These are phyloP conservation scores for Alloteropsis angusta DNA, from an alignment of 202 grass and related monocot genomes.

Conservation along the genomic window DNA sequence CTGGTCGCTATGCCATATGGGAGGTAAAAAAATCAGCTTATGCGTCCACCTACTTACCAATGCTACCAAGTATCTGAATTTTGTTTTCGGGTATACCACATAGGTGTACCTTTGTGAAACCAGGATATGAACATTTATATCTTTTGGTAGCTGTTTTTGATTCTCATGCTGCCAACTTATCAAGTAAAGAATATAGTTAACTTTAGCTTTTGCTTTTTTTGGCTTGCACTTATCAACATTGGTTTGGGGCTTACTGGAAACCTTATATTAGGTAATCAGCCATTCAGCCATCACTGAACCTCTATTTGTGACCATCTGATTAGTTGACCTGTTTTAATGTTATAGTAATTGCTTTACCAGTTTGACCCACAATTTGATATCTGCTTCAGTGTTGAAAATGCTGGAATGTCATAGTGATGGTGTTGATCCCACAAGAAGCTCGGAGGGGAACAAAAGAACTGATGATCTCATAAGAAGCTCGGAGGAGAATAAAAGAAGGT, in stretches of 20 bases:
- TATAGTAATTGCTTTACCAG: not conserved
- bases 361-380: not conserved
- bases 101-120: too few species aligned
- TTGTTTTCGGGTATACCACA: too few species aligned
- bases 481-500: not conserved
- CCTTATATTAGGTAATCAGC: not conserved
- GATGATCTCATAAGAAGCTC: not conserved
- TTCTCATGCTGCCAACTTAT: too few species aligned
- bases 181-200: too few species aligned
- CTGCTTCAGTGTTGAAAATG: not conserved
- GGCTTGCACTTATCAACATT: not conserved
- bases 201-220: not conserved
- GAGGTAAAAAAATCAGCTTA: too few species aligned
- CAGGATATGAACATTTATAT: too few species aligned
- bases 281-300: not conserved
- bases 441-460: not conserved
- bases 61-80: too few species aligned
- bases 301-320: not conserved
- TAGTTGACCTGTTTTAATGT: not conserved
- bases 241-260: not conserved
- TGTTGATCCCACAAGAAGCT: not conserved
- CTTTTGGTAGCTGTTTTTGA: too few species aligned
- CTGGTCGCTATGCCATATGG: too few species aligned
- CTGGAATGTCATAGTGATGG: not conserved
- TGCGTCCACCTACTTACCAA: too few species aligned